Percentiles rank a stretch among this genome's conserved stretches.
Conservation (phyloP, 2,329 filamentous ascomycete genomes). For the Knoxdaviesia proteae region DNA sequence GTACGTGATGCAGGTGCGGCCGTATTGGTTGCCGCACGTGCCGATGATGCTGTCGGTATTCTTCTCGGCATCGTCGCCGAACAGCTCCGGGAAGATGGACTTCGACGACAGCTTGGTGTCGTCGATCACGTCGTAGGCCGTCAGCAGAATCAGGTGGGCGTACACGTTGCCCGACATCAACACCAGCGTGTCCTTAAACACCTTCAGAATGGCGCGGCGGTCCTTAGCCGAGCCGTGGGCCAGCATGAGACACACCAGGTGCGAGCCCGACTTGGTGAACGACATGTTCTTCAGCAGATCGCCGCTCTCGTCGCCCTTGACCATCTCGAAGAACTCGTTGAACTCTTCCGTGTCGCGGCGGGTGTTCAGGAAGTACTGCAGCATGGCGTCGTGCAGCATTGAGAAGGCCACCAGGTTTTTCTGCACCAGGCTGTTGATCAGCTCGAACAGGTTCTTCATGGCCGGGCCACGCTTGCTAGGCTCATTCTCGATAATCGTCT, state of each 20-base stretch:
- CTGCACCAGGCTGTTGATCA: slow-evolving; percentile 84
- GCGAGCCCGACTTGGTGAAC: slow-evolving; percentile 76
- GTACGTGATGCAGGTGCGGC: slow-evolving; percentile 52
- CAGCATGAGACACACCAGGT: slow-evolving; percentile 60
- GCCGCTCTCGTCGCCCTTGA: slow-evolving; percentile 80
- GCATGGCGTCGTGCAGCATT: slow-evolving; percentile 94
- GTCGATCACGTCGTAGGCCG: slow-evolving; percentile 79
- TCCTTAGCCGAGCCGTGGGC: slow-evolving; percentile 83
- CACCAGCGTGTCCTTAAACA: slow-evolving; percentile 77
- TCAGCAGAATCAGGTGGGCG: slow-evolving; percentile 62
- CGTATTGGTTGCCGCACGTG: slow-evolving; percentile 43
- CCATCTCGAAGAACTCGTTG: slow-evolving; percentile 67
- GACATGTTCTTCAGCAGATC: slow-evolving; percentile 89
- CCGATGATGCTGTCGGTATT: slow-evolving; percentile 43
- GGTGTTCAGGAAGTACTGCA: slow-evolving; percentile 79
- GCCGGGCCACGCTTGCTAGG: slow-evolving; percentile 77
- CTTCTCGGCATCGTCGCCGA: slow-evolving; percentile 48
- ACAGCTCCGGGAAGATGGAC: slow-evolving; percentile 67
- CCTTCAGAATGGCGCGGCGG: slow-evolving; percentile 68
- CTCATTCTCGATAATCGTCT: slow-evolving; percentile 49
- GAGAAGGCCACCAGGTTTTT: slow-evolving; percentile 96
- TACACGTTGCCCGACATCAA: slow-evolving; percentile 63
- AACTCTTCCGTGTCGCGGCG: slow-evolving; percentile 62
- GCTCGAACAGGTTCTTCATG: slow-evolving; percentile 63
- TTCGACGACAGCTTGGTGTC: slow-evolving; percentile 81